Evolutionary conservation across 2,329 filamentous ascomycete species (phyloP), one percentile per base, ranked within the genome.

Genomic region (Alternaria conjuncta): DNA sequence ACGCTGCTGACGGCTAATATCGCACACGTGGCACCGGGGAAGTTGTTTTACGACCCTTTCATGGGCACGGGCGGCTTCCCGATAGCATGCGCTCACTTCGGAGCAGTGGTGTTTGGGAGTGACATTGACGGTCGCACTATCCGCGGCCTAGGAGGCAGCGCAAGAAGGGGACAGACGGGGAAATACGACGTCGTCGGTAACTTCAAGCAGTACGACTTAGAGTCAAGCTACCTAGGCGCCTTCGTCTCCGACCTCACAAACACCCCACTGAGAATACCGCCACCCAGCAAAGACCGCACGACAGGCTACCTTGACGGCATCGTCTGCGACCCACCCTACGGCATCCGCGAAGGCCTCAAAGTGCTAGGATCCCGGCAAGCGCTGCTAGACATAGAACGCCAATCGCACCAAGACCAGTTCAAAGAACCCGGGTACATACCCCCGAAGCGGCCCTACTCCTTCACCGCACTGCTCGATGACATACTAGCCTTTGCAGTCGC

Each of bases 61-160:
- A 94, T 96, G 63, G 96, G 96, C 5, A 98, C 96, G 0, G 96
- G 95, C 6, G 95, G 93, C 57, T 98, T 99, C 75, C 92, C 93
- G 1, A 84, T 99, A 23, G 93, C 96, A 0, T 95, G 92, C 71
- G 92, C 94, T 2, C 91, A 97, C 79, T 97, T 97, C 73, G 96
- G 96, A 2, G 93, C 94, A 2, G 78, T 92, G 13, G 89, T 90
- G 1, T 90, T 93, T 76, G 96, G 96, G 6, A 95, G 92, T 71
- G 96, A 99, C 79, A 97, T 99, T 63, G 96, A 99, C 78, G 94
- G 94, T 2, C 87, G 96, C 15, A 94, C 91, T 70, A 93, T 98
- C 56, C 86, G 94, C 46, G 95, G 95, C 1, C 87, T 89, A 57
- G 74, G 71, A 12, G 83, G 82, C n/a, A 79, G 76, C 41, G 73